phyloP scores from a whole-genome alignment of 2,329 filamentous ascomycete genomes.

The Fusarium hostae region DNA sequence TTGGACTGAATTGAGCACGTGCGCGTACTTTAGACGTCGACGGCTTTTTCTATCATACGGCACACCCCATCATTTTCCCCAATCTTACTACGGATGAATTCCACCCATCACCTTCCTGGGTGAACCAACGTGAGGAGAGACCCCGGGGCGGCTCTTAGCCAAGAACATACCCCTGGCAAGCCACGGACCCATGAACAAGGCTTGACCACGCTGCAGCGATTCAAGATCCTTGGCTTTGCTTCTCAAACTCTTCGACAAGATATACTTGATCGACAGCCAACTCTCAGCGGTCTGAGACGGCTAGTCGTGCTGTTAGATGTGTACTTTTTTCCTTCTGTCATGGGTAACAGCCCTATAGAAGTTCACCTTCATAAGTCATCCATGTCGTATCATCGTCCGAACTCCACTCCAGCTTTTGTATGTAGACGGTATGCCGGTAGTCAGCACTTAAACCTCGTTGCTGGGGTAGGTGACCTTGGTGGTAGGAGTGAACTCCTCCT shows the following conservation, averaged over 20 bases:
- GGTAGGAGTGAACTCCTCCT: constrained; percentile 78
- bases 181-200: constrained; percentile 25
- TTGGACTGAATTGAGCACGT: constrained; percentile 40
- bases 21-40: constrained; percentile 30
- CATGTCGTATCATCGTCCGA: constrained; percentile 20
- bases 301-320: constrained; percentile 15
- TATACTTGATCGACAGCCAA: constrained; percentile 12
- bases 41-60: constrained; percentile 13
- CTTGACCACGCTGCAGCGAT: constrained; percentile 27
- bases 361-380: constrained; percentile 10
- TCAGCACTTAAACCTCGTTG: constrained; percentile 67
- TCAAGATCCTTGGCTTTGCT: constrained; percentile 30
- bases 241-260: constrained; percentile 7
- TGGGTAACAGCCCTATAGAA: constrained; percentile 8
- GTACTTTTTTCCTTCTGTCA: constrained; percentile 7
- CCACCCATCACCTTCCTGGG: constrained; percentile 44
- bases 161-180: constrained; percentile 30
- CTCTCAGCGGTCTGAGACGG: not conserved
- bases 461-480: constrained; percentile 75
- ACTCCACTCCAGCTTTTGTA: not conserved
- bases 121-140: constrained; percentile 44
- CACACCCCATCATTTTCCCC: constrained; percentile 19
- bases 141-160: constrained; percentile 34
- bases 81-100: constrained; percentile 25
- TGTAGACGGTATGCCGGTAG: not conserved